Conservation (phyloP, 139 green algal genomes). For the Micractinium sp. region DNA sequence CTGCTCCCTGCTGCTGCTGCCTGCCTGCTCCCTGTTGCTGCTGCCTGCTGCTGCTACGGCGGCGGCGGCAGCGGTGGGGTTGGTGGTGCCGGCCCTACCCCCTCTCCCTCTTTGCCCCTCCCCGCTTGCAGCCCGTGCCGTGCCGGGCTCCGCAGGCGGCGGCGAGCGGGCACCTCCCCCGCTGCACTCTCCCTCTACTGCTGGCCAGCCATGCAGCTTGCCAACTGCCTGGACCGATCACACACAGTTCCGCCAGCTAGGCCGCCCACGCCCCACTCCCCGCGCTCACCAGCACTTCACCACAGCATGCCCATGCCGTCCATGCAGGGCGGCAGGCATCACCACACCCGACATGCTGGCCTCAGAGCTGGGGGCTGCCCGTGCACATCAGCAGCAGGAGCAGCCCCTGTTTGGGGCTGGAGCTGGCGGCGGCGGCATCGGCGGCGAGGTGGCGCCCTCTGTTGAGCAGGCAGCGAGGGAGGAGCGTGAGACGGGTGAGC, state of each 20-base stretch:
- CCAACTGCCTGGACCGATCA: not conserved
- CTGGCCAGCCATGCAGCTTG: not conserved
- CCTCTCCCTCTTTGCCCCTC: no score
- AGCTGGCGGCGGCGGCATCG: not conserved
- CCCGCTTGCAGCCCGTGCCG: no score
- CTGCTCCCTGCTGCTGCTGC: no score
- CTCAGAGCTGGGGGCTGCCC: not conserved
- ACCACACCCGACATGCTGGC: conserved; percentile 2
- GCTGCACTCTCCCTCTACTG: not conserved
- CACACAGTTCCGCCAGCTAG: no score
- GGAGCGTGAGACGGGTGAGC: not conserved
- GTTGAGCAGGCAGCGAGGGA: not conserved
- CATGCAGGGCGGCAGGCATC: not conserved
- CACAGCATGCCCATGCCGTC: not conserved
- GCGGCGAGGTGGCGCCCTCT: not conserved
- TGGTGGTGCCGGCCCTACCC: no score
- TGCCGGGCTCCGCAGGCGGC: no score
- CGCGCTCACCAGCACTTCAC: not conserved
- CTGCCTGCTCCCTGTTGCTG: no score
- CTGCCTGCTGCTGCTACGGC: no score
- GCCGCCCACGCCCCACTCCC: not conserved
- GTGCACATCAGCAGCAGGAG: no score
- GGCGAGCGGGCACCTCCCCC: no score
- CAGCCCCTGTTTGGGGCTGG: not conserved
- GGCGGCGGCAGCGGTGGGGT: no score